Evolutionary conservation across 768 basidiomycete species (phyloP).

Genomic region (Punctularia strigosozonata): DNA sequence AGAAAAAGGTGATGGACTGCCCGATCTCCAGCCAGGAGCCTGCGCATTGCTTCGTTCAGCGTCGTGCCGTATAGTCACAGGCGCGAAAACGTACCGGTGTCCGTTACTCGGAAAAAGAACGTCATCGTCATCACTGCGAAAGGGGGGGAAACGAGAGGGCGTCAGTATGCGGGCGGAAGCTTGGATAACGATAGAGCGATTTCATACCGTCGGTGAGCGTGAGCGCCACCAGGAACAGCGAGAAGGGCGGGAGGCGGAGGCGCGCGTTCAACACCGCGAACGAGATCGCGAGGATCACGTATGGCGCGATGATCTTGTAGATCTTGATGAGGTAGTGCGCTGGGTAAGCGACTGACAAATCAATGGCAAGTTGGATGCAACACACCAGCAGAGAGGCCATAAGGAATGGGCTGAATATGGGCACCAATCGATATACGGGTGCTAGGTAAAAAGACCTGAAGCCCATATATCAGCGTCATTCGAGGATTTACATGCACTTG

Average conservation of each 20-base stretch:
- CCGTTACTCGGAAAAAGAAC: conserved; percentile 77
- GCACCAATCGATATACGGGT: conserved; percentile 79
- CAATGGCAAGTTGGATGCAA: conserved; percentile 1
- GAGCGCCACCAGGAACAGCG: conserved; percentile 66
- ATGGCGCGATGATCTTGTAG: conserved; percentile 77
- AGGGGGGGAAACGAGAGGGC: too few species aligned
- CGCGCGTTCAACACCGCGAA: conserved; percentile 60
- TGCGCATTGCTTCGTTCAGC: conserved; percentile 9
- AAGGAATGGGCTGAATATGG: conserved; percentile 76
- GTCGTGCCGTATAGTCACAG: not conserved
- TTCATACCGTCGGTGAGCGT: conserved; percentile 56
- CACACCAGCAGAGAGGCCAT: conserved; percentile 66
- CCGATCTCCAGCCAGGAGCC: conserved; percentile 89
- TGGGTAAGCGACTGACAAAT: not conserved
- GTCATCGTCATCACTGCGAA: conserved; percentile 63
- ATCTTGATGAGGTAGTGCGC: conserved; percentile 27
- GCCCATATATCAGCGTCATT: not conserved
- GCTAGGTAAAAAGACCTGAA: conserved; percentile 73
- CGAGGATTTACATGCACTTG: not conserved
- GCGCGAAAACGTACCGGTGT: conserved; percentile 39
- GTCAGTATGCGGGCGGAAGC: too few species aligned
- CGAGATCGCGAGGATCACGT: conserved; percentile 58
- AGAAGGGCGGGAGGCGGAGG: conserved; percentile 65
- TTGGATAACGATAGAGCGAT: conserved; percentile 4
- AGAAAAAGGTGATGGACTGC: conserved; percentile 81